These are phyloP conservation scores for Aquilaria malaccensis DNA, from an alignment of 345 rosid species.

Conservation along the genomic window DNA sequence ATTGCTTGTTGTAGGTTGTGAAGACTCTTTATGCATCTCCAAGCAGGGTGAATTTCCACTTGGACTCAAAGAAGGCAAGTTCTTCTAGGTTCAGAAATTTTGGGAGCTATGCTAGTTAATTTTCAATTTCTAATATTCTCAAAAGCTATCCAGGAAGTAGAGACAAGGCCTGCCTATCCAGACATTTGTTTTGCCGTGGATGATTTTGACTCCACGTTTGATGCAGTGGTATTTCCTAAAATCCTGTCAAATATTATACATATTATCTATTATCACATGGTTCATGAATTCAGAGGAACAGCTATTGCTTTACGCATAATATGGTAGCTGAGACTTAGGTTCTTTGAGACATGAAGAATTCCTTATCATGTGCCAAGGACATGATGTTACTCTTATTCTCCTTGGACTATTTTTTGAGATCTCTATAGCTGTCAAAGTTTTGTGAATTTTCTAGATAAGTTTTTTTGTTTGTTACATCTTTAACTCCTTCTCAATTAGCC, in stretches of 20 bases:
- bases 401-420: too few species aligned
- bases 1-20: conserved; percentile 55
- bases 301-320: too few species aligned
- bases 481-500: too few species aligned
- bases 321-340: too few species aligned
- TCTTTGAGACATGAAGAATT: too few species aligned
- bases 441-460: too few species aligned
- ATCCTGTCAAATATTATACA: background rate
- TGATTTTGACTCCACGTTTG: conserved; percentile 96
- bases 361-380: too few species aligned
- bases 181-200: conserved; percentile 95
- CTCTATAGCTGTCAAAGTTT: too few species aligned
- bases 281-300: too few species aligned
- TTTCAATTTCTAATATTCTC: conserved; percentile 22
- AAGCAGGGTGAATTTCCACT: conserved; percentile 83
- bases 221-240: conserved; percentile 65
- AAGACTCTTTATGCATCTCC: conserved; percentile 99
- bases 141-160: conserved; percentile 57
- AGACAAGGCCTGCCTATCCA: conserved; percentile 93
- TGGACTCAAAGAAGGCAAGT: conserved; percentile 87
- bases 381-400: too few species aligned
- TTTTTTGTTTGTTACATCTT: too few species aligned
- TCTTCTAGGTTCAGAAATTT: conserved; percentile 9
- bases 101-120: conserved; percentile 3
- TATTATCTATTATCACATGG: background rate